A percentile compares a stretch with the other conserved stretches of the same genome.
phyloP scores from a whole-genome alignment of 805 yeast species.

The Priceomyces medius region DNA sequence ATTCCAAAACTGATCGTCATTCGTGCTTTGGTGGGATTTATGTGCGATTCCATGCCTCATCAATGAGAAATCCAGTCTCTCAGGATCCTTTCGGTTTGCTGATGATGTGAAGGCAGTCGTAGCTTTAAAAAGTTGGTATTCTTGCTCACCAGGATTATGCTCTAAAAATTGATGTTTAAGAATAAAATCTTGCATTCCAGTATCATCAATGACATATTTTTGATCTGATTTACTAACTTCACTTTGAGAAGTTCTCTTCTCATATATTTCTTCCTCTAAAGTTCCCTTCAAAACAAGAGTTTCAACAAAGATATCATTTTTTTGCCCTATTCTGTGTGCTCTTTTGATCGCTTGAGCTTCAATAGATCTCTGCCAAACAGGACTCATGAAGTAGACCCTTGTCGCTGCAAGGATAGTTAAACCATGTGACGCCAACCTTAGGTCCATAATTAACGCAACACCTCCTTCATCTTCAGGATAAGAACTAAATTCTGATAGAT shows the following conservation, averaged over 20 bases:
- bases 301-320: conserved; percentile 63
- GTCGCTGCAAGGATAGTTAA: conserved; percentile 67
- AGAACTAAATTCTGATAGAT: conserved; percentile 49
- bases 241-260: conserved; percentile 24
- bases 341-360: conserved; percentile 79
- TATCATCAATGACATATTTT: conserved; percentile 55
- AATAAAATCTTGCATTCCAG: conserved; percentile 56
- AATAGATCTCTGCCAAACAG: conserved; percentile 66
- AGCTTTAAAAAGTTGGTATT: conserved; percentile 37
- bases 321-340: conserved; percentile 75
- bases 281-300: conserved; percentile 62
- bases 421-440: conserved; percentile 68
- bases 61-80: conserved; percentile 18
- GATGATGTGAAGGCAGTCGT: conserved; percentile 12
- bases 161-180: conserved; percentile 49
- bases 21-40: conserved; percentile 2
- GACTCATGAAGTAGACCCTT: conserved; percentile 65
- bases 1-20: conserved; percentile 18
- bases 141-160: conserved; percentile 24
- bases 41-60: conserved; percentile 20
- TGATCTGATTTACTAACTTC: conserved; percentile 11
- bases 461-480: conserved; percentile 41
- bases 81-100: conserved; percentile 9
- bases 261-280: conserved; percentile 67
- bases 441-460: conserved; percentile 61